Evolutionary conservation across 2,329 filamentous ascomycete species (phyloP), one percentile per base, ranked within the genome.

Genomic region (Pseudogymnoascus verrucosus): DNA sequence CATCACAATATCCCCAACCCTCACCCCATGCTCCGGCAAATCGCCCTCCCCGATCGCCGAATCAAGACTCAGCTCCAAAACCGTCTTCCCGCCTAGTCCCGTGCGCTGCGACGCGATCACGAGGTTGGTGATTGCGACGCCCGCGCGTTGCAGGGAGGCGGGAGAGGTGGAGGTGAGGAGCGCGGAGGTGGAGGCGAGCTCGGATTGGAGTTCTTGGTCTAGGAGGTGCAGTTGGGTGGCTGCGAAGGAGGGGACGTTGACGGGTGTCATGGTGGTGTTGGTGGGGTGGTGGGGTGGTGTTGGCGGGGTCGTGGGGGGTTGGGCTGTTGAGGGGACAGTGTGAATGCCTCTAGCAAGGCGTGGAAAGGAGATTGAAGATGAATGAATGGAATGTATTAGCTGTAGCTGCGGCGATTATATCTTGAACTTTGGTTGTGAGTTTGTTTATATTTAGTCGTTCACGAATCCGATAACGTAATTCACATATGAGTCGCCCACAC

Each of bases 51-150:
- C 75, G 3, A 83, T 80, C 0, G 91, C 89, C n/a, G 84, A 77
- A 71, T 97, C 93, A 0, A 85, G 79, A 14, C 78, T 78, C 5
- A 99, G 85, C 74, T 97, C 93, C 3, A 97, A 78, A 1, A 99
- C 89, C 0, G 90, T 91, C 67, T 91, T 90, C n/a, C 95, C 95
- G 14, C 93, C 95, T 39, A 97, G 80, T 0, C 95, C 95, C 0
- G 95, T 99, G 31, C 93, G 88, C 72, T 90, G 89, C 16, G 89
- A 88, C 10, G 83, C 79, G 36, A 96, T 78, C 34, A 84, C 78
- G 7, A 98, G 84, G 75, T 93, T 93, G 14, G 86, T 85, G 69
- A 95, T 80, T 34, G 91, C 91, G 42, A 91, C 81, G n/a, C 91
- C 91, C 5, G 89, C 89, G 64, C 89, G 86, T 72, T 90, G 84